These are phyloP conservation scores for Vickermania spadyakhi DNA, from an alignment of 208 protist species.

Conservation along the genomic window DNA sequence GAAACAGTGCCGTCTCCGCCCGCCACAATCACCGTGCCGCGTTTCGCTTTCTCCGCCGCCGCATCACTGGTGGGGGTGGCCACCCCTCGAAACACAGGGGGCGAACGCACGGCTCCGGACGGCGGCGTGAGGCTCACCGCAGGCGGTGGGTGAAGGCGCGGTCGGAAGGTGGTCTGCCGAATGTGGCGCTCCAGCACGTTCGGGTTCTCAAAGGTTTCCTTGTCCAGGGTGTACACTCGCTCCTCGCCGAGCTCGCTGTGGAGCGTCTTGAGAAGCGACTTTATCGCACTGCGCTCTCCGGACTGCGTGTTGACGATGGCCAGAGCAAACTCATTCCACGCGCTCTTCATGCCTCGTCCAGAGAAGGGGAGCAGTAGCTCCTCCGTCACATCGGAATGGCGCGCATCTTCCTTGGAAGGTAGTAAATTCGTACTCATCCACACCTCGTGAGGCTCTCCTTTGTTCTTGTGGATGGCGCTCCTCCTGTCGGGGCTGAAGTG, in stretches of 20 bases:
- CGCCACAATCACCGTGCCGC: slow-evolving; percentile 69
- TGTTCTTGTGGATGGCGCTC: too few relatives aligned
- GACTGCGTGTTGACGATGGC: slow-evolving; percentile 65
- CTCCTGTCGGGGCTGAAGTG: too few relatives aligned
- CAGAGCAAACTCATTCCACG: slow-evolving; percentile 24
- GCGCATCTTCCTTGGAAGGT: too few relatives aligned
- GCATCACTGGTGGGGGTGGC: neutral
- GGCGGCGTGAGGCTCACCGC: too few relatives aligned
- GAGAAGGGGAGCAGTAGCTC: neutral
- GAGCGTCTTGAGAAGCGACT: slow-evolving; percentile 26
- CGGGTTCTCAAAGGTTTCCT: slow-evolving; percentile 41
- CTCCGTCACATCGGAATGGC: neutral
- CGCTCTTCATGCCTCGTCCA: neutral
- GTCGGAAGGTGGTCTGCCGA: slow-evolving; percentile 11
- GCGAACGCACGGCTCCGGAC: neutral
- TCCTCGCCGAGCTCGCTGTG: slow-evolving; percentile 28
- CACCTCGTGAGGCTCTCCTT: too few relatives aligned
- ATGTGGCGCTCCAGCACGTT: slow-evolving; percentile 32
- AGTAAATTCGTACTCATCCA: too few relatives aligned
- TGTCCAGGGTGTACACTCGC: slow-evolving; percentile 38
- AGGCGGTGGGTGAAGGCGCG: neutral
- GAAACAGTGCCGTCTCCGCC: slow-evolving; percentile 81
- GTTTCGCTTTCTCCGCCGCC: slow-evolving; percentile 7
- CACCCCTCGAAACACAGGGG: neutral
- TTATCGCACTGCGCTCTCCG: slow-evolving; percentile 28